Percentiles rank a stretch among this genome's conserved stretches.
Conservation (phyloP, 768 basidiomycete genomes). For the Leccinum truebloodii region DNA sequence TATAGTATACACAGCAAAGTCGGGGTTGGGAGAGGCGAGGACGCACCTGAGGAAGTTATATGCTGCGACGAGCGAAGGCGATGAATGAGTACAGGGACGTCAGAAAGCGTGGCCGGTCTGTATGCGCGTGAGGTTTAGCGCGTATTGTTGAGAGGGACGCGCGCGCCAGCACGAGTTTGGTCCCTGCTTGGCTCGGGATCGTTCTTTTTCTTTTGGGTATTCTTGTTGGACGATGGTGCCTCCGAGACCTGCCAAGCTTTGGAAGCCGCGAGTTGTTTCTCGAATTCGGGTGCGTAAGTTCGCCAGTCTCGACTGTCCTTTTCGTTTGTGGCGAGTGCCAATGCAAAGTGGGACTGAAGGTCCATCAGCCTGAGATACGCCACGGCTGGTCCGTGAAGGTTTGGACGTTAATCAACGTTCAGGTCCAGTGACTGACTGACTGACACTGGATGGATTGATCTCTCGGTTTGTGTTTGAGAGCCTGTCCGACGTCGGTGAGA, state of each 20-base stretch:
- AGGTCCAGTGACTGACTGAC: not conserved
- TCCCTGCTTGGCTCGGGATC: slow-evolving; percentile 25
- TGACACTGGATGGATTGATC: slow-evolving; percentile 27
- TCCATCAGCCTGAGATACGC: slow-evolving; percentile 24
- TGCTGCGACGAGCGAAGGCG: slow-evolving; percentile 6
- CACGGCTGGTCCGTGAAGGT: slow-evolving; percentile 9
- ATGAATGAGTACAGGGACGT: slow-evolving; percentile 23
- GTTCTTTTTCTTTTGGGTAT: slow-evolving; percentile 22
- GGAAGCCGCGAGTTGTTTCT: slow-evolving; percentile 23
- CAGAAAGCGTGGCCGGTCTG: slow-evolving; percentile 24
- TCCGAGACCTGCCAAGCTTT: slow-evolving; percentile 21
- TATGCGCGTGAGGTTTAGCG: not conserved
- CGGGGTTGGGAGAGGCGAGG: slow-evolving; percentile 11
- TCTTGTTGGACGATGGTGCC: slow-evolving; percentile 28
- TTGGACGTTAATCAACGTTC: not conserved
- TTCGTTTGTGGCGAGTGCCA: slow-evolving; percentile 7
- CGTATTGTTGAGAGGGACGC: not conserved
- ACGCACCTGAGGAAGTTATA: slow-evolving; percentile 24
- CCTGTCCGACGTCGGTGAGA: slow-evolving; percentile 10
- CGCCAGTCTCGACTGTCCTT: slow-evolving; percentile 18
- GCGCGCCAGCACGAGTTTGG: slow-evolving; percentile 19
- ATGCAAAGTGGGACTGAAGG: slow-evolving; percentile 24
- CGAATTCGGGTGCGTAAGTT: slow-evolving; percentile 26
- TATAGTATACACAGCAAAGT: slow-evolving; percentile 5
- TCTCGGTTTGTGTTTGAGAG: slow-evolving; percentile 29